Base-by-base conservation (phyloP, 352 stramenopile genomes). In the Globisporangium middletonii region DNA sequence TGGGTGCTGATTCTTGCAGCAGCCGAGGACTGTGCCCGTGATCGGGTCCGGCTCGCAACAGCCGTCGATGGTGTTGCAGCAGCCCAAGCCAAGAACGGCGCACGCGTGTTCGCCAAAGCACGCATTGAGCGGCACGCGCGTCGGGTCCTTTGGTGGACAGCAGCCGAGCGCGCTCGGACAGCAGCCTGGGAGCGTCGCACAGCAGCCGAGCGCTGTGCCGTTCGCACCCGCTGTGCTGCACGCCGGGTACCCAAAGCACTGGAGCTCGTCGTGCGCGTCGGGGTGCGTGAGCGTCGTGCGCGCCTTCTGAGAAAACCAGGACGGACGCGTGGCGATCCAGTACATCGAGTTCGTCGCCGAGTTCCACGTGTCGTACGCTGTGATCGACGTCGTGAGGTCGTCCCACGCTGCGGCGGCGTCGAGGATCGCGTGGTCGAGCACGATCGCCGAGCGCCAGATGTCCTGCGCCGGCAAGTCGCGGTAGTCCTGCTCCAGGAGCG, bases 361-460 rank as follows among this genome's bases (percentile, higher is more conserved):
- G 48, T 85, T 88, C 78, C 83, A 89, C 61, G 77, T 84, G 63
- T 93, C 83, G 54, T 82, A 91, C 2, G 54, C 61, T 35, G 65
- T 66, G 26, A 89, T 66, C 2, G 67, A 72, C 33, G 67, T 64
- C 3, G 62, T 67, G n/a, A 93, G 67, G 47, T 87, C 73, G 28
- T 86, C 59, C 83, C 83, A 93, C 54, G 78, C 83, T 0, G 66
- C 49, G 0, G 57, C 58, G 8, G 67, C 80, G 50, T 93, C 59
- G 26, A 91, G 59, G 55, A 91, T 87, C 38, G 83, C 83, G 45
- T 90, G 78, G 58, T 91, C 73, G 51, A 93, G 69, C 51, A 84
- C 65, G 8, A 89, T 68, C 18, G 88, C 74, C 30, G 79, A 89
- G 51, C 82, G 80, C 83, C 83, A 93, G 51, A 91, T 81, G 50